Base-by-base conservation (phyloP, 257 asterid genomes). In the Capsicum chinense region DNA sequence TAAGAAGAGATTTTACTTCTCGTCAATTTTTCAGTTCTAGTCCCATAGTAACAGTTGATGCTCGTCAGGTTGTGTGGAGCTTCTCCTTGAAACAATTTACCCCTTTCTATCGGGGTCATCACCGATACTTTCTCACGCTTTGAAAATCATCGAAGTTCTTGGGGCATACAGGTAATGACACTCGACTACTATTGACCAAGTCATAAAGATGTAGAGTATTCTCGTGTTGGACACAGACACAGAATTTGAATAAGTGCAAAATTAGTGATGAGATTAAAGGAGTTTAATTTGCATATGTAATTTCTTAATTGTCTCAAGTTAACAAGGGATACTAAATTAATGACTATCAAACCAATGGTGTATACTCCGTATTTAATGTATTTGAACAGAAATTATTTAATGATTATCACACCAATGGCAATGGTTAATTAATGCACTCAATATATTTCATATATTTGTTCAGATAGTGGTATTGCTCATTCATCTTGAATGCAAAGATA, bases 61-160 rank as follows among this genome's bases (percentile, higher is more conserved):
- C 83, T 86, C 86, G 35, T 82, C 92, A 97, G 99, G 99, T 83
- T 97, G 98, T 80, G 94, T 95, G 91, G 98, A 97, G 88, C 98
- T 97, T 91, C 92, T 97, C 74, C 92, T 97, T 92, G 98, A 97
- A 92, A 93, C 87, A 85, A 89, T 97, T 86, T 88, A 89, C 88
- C 99, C 99, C 85, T 95, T 97, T 92, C 90, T 97, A 86, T 91
- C 92, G 9, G 92, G 97, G 83, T 88, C 97, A 79, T 92, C 97
- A 5, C 95, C 92, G 2, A 83, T 95, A 88, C 97, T 93, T 86
- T 89, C 96, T 84, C 94, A 93, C 81, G 92, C 96, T 79, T 84
- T 97, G 89, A 93, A 93, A 88, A 92, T 95, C 87, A 95, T 97
- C 86, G 98, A 95, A 87, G 95, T 95, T 87, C 98, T 97, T 86